Base-by-base conservation (phyloP, 768 basidiomycete genomes). In the Lentinula aciculospora region DNA sequence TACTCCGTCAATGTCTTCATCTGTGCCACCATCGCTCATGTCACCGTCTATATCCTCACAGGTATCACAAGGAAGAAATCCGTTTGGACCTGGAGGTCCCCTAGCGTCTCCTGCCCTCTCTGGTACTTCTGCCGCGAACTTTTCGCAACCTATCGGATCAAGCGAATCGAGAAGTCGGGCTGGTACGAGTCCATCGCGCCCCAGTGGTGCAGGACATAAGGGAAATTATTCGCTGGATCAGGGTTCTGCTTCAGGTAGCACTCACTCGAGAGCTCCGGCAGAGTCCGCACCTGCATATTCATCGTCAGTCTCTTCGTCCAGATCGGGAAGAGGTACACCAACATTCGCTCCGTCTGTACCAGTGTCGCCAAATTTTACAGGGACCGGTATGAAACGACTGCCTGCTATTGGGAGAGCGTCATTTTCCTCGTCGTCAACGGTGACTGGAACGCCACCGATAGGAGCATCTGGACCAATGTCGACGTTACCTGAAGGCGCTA, bases 191-290 rank as follows among this genome's bases (percentile, higher is more conserved):
- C 55, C 69, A 15, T 61, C 58, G 27, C 48, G 53, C 50, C 28
- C 49, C 25, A 59, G 47, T 9, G 53, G n/a, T 56, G 54, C 39
- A 34, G 25, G 68, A 17, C 56, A 57, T 21, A 57, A 29, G 45
- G 55, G 17, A 0, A 55, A 55, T 48, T 70, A 74, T 64, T 77
- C 79, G 2, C 58, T 77, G 31, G 80, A 82, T 61, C 72, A 77
- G 55, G 47, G 59, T 74, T 27, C 68, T 44, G 4, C 21, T 44
- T 44, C 42, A 4, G 12, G 8, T 25, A 27, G 40, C 28, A 53
- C 31, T 17, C 40, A 46, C 29, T 44, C 54, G 15, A 79, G 80
- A 60, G 68, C 67, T 29, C 78, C 78, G 25, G 78, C 75, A 13
- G 79, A 81, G 63, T 66, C 66, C 37, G 63, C 64, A 25, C 42